Evolutionary conservation across 2,329 filamentous ascomycete species (phyloP).

Genomic region (Botrytis fragariae): DNA sequence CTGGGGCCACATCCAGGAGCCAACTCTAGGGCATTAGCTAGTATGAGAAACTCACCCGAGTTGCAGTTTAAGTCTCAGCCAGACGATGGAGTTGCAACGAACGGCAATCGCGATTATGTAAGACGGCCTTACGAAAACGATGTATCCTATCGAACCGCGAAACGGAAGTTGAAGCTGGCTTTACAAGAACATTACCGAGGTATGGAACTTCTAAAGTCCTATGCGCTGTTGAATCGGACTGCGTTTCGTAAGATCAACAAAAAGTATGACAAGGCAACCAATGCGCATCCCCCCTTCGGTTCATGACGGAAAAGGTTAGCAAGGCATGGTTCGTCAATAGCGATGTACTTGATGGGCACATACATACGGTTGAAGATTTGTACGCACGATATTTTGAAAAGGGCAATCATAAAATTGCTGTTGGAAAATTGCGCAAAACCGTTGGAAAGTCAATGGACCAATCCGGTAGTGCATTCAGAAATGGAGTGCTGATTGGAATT

Average conservation of each 20-base stretch:
- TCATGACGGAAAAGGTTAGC: conserved; percentile 89
- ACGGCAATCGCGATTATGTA: conserved; percentile 48
- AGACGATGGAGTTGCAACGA: conserved; percentile 26
- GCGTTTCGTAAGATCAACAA: conserved; percentile 98
- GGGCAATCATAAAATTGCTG: conserved; percentile 88
- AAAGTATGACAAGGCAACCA: conserved; percentile 91
- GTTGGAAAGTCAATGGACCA: conserved; percentile 56
- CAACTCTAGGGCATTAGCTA: conserved; percentile 58
- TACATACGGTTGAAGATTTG: conserved; percentile 80
- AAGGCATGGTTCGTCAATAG: conserved; percentile 89
- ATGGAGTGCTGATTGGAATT: conserved; percentile 65
- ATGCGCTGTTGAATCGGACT: conserved; percentile 83
- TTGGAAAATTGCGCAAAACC: conserved; percentile 78
- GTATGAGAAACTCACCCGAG: conserved; percentile 45
- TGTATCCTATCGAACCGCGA: conserved; percentile 82
- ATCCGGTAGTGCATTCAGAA: conserved; percentile 57
- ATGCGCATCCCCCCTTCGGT: conserved; percentile 75
- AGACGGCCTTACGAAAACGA: conserved; percentile 51
- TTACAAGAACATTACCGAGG: conserved; percentile 91
- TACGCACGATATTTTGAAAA: conserved; percentile 94
- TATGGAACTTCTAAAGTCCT: conserved; percentile 88
- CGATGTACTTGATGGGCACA: conserved; percentile 75
- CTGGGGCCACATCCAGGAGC: conserved; percentile 50
- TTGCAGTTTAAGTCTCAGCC: conserved; percentile 44
- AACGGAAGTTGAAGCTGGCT: conserved; percentile 86